Conservation (phyloP, 225 moss, liverwort and hornwort genomes). For the Bryum argenteum region DNA sequence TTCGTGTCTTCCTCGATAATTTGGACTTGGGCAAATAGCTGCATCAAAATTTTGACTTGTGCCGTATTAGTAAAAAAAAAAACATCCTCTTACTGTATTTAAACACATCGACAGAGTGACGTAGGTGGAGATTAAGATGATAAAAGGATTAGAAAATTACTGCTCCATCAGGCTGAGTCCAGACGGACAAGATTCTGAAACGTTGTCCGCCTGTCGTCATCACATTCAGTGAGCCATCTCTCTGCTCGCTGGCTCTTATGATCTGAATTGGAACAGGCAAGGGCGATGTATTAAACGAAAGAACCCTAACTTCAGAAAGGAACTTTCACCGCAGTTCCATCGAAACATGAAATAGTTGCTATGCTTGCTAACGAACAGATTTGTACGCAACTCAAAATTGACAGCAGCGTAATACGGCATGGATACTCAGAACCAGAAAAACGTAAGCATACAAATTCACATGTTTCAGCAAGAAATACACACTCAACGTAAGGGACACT, state of each 20-base stretch:
- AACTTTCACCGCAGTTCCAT: neutral
- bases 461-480: neutral
- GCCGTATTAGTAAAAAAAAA: neutral
- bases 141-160: slow-evolving; percentile 43
- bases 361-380: neutral
- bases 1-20: slow-evolving; percentile 87
- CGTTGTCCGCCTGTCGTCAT: slow-evolving; percentile 87
- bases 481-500: neutral
- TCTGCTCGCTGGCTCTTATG: slow-evolving; percentile 57
- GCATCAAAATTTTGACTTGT: slow-evolving; percentile 28
- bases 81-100: neutral
- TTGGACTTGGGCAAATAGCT: slow-evolving; percentile 93
- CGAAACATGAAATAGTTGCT: slow-evolving; percentile 6
- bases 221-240: slow-evolving; percentile 88
- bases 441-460: neutral
- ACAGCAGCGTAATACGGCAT: slow-evolving; percentile 8
- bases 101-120: slow-evolving; percentile 13
- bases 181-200: slow-evolving; percentile 76
- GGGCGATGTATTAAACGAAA: neutral
- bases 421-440: neutral
- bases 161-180: slow-evolving; percentile 84
- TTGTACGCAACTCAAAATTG: neutral
- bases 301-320: neutral
- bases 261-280: slow-evolving; percentile 48
- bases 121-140: neutral